Conservation (phyloP, 140 eudicot species). For the Bidens hawaiensis region DNA sequence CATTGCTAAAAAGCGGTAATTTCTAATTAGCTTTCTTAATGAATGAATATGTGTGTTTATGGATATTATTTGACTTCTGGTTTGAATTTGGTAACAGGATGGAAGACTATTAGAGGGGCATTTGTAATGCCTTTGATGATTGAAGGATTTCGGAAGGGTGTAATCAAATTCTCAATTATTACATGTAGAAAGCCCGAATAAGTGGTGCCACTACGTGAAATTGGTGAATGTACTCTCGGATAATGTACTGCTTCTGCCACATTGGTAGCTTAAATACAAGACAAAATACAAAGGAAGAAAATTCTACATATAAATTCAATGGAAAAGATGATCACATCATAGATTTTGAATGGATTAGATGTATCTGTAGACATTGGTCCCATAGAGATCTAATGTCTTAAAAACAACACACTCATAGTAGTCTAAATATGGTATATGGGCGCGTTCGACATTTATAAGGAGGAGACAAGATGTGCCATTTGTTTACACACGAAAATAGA, state of each 20-base stretch:
- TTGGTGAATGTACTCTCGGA: conserved; percentile 7
- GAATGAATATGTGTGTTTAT: neutral
- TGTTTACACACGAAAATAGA: too few species aligned
- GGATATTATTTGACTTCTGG: neutral
- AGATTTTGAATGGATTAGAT: too few species aligned
- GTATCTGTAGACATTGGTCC: neutral
- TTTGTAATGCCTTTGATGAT: conserved; percentile 88
- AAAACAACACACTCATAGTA: neutral
- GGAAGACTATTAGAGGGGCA: conserved; percentile 90
- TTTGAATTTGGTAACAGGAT: conserved; percentile 44
- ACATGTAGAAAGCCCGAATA: conserved; percentile 60
- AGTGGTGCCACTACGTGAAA: neutral
- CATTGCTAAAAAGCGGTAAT: conserved; percentile 53
- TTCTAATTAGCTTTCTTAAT: neutral
- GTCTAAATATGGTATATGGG: neutral
- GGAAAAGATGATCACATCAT: too few species aligned
- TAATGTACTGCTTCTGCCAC: conserved; percentile 13
- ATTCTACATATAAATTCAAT: neutral
- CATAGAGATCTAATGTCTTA: neutral
- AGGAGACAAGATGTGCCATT: too few species aligned
- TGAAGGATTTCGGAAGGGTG: conserved; percentile 72
- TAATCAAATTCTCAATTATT: conserved; percentile 69
- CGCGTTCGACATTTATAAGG: too few species aligned
- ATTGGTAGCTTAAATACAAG: conserved; percentile 17
- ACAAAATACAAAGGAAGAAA: neutral